Conservation (phyloP, 352 stramenopile genomes). For the Pythium brachiatum region DNA sequence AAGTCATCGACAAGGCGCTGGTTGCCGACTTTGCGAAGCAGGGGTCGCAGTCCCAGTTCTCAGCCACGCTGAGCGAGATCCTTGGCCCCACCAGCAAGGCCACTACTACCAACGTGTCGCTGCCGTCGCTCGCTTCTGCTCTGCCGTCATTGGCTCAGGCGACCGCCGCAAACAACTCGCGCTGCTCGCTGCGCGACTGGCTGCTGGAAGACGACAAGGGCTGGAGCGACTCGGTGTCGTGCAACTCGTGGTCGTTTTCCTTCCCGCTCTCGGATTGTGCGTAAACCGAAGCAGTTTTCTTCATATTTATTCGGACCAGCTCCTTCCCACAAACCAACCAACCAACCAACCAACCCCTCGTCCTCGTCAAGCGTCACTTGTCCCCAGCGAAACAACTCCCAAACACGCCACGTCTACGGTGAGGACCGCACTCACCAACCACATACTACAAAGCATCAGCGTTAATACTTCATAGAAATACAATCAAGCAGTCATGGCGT, state of each 20-base stretch:
- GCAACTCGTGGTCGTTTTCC: constrained; percentile 59
- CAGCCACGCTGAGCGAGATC: constrained; percentile 22
- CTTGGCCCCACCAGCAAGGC: neutral
- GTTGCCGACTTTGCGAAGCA: constrained; percentile 45
- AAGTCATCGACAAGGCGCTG: constrained; percentile 43
- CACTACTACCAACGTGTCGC: neutral
- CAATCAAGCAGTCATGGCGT: neutral
- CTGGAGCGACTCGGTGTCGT: constrained; percentile 50
- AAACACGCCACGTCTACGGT: no score
- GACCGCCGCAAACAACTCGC: constrained; percentile 24
- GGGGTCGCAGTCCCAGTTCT: constrained; percentile 28
- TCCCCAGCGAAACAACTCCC: neutral
- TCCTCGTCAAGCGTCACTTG: neutral
- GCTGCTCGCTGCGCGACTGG: constrained; percentile 50
- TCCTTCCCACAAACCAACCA: no score
- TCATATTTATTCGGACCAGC: constrained; percentile 2
- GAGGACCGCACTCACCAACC: neutral
- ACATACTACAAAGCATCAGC: no score
- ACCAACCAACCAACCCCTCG: neutral
- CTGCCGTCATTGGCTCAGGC: neutral
- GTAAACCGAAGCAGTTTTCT: constrained; percentile 10
- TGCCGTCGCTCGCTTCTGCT: neutral
- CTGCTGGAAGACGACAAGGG: constrained; percentile 55
- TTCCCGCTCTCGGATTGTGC: constrained; percentile 46
- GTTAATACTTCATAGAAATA: neutral